Evolutionary conservation across 2,329 filamentous ascomycete genomes (phyloP).

Genomic region (Polytolypa hystricis): DNA sequence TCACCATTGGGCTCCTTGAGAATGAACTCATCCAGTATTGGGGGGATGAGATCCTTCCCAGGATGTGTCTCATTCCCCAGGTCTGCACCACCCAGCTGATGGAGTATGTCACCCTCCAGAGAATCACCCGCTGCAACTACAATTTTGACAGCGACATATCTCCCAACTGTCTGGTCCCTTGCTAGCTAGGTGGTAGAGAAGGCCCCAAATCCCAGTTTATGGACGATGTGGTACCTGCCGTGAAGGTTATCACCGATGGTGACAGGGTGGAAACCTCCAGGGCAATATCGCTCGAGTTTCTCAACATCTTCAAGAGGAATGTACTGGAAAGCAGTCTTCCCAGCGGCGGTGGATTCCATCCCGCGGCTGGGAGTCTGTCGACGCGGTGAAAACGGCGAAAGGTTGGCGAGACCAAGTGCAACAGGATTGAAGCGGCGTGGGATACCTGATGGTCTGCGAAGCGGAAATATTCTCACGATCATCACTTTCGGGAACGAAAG

Average conservation of each 20-base stretch:
- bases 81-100: neutral
- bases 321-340: too few relatives aligned
- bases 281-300: slow-evolving; percentile 18
- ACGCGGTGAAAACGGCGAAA: too few relatives aligned
- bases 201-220: slow-evolving; percentile 36
- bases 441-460: too few relatives aligned
- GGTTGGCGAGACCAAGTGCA: too few relatives aligned
- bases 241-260: slow-evolving; percentile 30
- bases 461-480: too few relatives aligned
- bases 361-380: too few relatives aligned
- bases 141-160: slow-evolving; percentile 8
- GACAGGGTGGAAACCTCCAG: slow-evolving; percentile 33
- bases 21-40: slow-evolving; percentile 19
- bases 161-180: neutral
- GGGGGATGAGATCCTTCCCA: slow-evolving; percentile 11
- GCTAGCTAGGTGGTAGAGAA: slow-evolving; percentile 20
- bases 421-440: too few relatives aligned
- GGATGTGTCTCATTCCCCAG: neutral
- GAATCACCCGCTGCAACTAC: neutral
- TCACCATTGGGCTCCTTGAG: slow-evolving; percentile 15
- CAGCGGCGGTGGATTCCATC: too few relatives aligned
- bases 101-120: neutral
- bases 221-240: slow-evolving; percentile 29
- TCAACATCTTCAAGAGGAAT: slow-evolving; percentile 11
- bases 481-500: too few relatives aligned